Evolutionary conservation across 345 rosid species (phyloP).

Genomic region (Kandelia obovata): DNA sequence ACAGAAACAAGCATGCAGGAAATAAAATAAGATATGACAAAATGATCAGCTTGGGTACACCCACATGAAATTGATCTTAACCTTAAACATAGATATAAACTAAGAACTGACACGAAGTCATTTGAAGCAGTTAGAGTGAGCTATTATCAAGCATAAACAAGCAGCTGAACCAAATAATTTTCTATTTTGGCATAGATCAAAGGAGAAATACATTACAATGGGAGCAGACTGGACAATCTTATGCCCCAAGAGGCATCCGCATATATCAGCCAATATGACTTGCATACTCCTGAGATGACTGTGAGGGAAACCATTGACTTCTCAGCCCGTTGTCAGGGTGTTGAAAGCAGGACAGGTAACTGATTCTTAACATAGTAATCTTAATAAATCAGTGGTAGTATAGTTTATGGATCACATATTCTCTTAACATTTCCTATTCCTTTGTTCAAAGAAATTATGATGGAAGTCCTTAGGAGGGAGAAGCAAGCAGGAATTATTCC

Average conservation of each 20-base stretch:
- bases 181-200: constrained; percentile 13
- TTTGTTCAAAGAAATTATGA: constrained; percentile 24
- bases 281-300: constrained; percentile 40
- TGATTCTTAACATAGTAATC: not conserved
- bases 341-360: constrained; percentile 34
- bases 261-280: constrained; percentile 38
- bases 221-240: constrained; percentile 33
- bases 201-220: constrained; percentile 37
- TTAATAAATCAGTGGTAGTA: not conserved
- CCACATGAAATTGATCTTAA: no score
- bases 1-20: not conserved
- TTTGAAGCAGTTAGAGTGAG: not conserved
- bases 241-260: constrained; percentile 41
- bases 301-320: constrained; percentile 41
- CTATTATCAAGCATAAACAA: not conserved
- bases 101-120: not conserved
- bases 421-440: not conserved
- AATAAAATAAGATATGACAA: not conserved
- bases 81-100: not conserved
- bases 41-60: not conserved
- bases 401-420: not conserved
- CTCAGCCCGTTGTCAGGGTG: constrained; percentile 43
- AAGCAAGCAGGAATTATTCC: constrained; percentile 44
- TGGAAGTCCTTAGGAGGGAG: constrained; percentile 46
- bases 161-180: not conserved